Base-by-base conservation (phyloP, 2,329 filamentous ascomycete species). In the Emmonsiellopsis sp. region DNA sequence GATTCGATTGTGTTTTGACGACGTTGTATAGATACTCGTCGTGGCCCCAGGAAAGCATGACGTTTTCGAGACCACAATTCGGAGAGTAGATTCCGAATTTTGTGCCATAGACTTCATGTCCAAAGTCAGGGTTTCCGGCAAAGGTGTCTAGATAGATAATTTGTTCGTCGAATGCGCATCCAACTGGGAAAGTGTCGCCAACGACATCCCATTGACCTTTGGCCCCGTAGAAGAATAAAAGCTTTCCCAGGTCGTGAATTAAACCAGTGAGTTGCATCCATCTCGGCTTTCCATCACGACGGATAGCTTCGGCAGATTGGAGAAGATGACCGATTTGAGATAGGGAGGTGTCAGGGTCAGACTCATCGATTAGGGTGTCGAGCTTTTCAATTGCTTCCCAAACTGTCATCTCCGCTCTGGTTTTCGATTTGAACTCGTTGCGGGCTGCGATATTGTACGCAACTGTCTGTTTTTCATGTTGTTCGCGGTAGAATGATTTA, bases 301-400 rank as follows among this genome's bases (percentile, higher is more conserved):
- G 86, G 67, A 95, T 93, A n/a, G 89, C 90, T 73, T 95, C 90
- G 52, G 90, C 90, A 15, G 86, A 85, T 70, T 95, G 90, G 15
- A 95, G 81, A 35, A 95, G 79, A 71, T 95, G 90, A 71, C 94
- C 86, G 67, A 95, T 94, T 75, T 95, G 90, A 30, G 83, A 86
- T 57, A 95, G 83, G 49, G 81, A 83, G 44, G 90, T 95, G 73
- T 95, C 89, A 1, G 90, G 90, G 73, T 95, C 90, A 15, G 85
- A 90, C 72, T 94, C 87, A 73, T 95, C 90, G 69, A 95, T 87
- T 51, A 95, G 79, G 0, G 87, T 90, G 79, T 95, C 89, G 65
- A 95, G 85, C 72, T 89, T 92, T 79, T 94, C 87, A 73, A 95
- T 93, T 30, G 90, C 90, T 69, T 94, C 78, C 90, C 90, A 95